Percentiles rank a stretch among this genome's conserved stretches.
These are phyloP conservation scores for Pugionium cornutum DNA, from an alignment of 345 rosid species.

Conservation along the genomic window DNA sequence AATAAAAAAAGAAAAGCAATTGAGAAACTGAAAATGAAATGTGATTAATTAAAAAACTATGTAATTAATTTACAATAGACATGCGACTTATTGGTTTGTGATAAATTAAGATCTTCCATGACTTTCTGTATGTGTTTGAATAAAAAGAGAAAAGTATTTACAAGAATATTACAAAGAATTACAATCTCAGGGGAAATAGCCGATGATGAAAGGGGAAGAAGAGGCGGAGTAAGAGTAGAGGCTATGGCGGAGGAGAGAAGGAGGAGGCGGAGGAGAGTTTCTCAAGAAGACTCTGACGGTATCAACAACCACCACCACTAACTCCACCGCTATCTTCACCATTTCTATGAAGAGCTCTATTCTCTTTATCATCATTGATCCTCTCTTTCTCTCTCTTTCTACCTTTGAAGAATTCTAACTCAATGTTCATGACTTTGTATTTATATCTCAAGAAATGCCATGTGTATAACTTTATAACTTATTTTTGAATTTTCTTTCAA, in stretches of 20 bases:
- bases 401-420: background rate
- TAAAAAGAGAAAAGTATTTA: background rate
- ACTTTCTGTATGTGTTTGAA: no score
- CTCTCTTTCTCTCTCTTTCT: background rate
- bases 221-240: background rate
- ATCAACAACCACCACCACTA: slow-evolving; percentile 23
- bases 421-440: no score
- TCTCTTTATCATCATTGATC: slow-evolving; percentile 17
- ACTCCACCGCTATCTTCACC: slow-evolving; percentile 17
- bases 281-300: slow-evolving; percentile 12
- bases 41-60: no score
- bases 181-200: slow-evolving; percentile 14
- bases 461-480: no score
- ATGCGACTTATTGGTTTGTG: no score
- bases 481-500: no score
- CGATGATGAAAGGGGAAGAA: slow-evolving; percentile 9
- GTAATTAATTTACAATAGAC: no score
- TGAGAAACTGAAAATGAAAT: no score
- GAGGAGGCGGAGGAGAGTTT: slow-evolving; percentile 17
- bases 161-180: background rate
- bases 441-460: no score
- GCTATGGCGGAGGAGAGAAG: background rate
- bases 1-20: no score
- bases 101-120: no score
- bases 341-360: slow-evolving; percentile 25